Conservation (phyloP, 176 grass and related monocot species). For the Phoenix roebelenii region DNA sequence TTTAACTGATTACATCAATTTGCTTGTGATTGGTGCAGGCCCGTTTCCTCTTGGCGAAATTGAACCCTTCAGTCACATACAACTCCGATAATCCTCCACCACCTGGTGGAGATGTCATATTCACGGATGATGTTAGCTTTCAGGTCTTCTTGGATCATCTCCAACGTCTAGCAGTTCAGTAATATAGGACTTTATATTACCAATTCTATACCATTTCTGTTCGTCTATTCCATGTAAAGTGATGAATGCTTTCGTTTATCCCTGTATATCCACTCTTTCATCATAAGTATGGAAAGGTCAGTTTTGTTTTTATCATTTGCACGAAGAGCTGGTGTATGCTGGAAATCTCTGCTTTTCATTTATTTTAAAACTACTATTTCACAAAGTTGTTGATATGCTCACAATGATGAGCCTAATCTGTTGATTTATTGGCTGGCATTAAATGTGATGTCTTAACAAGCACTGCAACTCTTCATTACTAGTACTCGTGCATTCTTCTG, state of each 20-base stretch:
- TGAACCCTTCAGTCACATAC: constrained; percentile 79
- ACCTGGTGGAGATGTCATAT: constrained; percentile 76
- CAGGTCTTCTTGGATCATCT: constrained; percentile 95
- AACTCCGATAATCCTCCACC: constrained; percentile 55
- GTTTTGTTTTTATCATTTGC: not conserved
- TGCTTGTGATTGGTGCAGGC: constrained; percentile 42
- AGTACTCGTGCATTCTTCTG: too few species aligned
- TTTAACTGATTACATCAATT: not conserved
- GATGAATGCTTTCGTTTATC: not conserved
- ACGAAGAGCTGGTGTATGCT: too few species aligned
- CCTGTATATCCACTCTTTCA: not conserved
- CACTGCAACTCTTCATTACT: too few species aligned
- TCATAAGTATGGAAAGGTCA: not conserved
- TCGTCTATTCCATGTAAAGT: constrained; percentile 7
- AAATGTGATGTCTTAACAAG: too few species aligned
- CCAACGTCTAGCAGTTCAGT: constrained; percentile 65
- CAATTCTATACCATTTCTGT: not conserved
- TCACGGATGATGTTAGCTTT: constrained; percentile 94
- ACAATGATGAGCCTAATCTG: too few species aligned
- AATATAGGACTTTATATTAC: constrained; percentile 6
- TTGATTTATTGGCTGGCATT: too few species aligned
- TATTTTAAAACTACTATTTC: too few species aligned
- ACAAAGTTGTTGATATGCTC: too few species aligned
- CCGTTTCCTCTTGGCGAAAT: constrained; percentile 80
- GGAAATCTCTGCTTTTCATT: too few species aligned